Evolutionary conservation across 306 rosid species (phyloP).

Genomic region (Mimosa pudica): DNA sequence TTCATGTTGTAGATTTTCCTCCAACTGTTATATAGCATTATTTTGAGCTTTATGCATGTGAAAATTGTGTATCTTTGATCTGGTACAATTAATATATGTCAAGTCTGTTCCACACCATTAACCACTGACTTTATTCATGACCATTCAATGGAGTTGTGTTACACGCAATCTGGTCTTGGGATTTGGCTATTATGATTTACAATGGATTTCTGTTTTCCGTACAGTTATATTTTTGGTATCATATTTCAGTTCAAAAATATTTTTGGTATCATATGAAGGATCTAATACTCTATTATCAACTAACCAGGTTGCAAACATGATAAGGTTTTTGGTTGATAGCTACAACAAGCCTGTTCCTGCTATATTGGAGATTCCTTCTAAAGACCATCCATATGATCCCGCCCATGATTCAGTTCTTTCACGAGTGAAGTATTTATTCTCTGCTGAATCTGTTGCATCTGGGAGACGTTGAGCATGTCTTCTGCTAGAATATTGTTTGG

Average conservation of each 20-base stretch:
- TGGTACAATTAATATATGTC: neutral
- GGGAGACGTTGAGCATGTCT: constrained; percentile 52
- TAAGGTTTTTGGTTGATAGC: constrained; percentile 75
- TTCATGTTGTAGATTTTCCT: neutral
- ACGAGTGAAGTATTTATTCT: constrained; percentile 76
- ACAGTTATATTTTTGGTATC: neutral
- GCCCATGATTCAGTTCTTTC: constrained; percentile 80
- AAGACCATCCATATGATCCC: constrained; percentile 84
- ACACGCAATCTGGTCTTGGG: neutral
- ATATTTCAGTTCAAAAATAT: neutral
- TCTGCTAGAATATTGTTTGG: neutral
- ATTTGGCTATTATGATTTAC: neutral
- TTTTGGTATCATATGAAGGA: neutral
- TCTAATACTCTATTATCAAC: neutral
- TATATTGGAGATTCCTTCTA: constrained; percentile 78
- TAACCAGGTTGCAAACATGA: constrained; percentile 78
- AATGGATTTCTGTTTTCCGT: neutral
- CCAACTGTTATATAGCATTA: neutral
- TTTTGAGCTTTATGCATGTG: neutral
- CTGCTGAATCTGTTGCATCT: constrained; percentile 74
- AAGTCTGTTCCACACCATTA: neutral
- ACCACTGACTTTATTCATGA: neutral
- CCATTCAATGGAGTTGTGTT: constrained; percentile 2
- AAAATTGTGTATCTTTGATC: neutral
- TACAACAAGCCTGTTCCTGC: constrained; percentile 79